Base-by-base conservation (phyloP, 2,329 filamentous ascomycete species). In the Myriosclerotinia scirpicola region DNA sequence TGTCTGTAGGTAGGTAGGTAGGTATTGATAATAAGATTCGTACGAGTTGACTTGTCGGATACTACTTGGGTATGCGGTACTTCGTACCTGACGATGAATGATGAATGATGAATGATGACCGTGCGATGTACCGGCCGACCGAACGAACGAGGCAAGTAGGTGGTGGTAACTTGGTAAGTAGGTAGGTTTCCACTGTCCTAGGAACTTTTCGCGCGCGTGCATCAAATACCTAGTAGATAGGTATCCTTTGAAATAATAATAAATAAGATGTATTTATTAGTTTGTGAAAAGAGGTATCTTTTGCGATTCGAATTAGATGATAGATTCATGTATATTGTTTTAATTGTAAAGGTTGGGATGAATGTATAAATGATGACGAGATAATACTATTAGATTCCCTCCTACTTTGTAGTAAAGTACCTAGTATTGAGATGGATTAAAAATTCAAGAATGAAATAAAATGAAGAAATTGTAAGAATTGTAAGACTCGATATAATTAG, bases 11-110 rank as follows among this genome's bases (percentile, higher is more conserved):
- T n/a, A n/a, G n/a, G n/a, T n/a, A n/a, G n/a, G n/a, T n/a, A n/a
- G n/a, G n/a, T n/a, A n/a, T n/a, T n/a, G n/a, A n/a, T 22, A 42
- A 38, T 34, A 26, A 60, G 54, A 52, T 64, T 52, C 59, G 65
- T 67, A 52, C 60, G 26, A 67, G 59, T 50, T 64, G 65, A 67
- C 59, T 65, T 55, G 54, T 65, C 62, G 65, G 53, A 61, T 26
- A 26, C 26, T 26, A 26, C 26, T 26, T 2, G 3, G 26, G 26
- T 26, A 26, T 26, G 26, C 26, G 26, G 26, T 26, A n/a, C n/a
- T n/a, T n/a, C n/a, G n/a, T n/a, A 65, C 63, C 63, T 65, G 63
- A 65, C 63, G 63, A 59, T 65, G 42, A 59, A 65, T 59, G 63
- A 65, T 59, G 53, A 65, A n/a, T n/a, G 63, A 59, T 65, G 42